Evolutionary conservation across 768 basidiomycete species (phyloP).

Genomic region (Suillus hirtellus): DNA sequence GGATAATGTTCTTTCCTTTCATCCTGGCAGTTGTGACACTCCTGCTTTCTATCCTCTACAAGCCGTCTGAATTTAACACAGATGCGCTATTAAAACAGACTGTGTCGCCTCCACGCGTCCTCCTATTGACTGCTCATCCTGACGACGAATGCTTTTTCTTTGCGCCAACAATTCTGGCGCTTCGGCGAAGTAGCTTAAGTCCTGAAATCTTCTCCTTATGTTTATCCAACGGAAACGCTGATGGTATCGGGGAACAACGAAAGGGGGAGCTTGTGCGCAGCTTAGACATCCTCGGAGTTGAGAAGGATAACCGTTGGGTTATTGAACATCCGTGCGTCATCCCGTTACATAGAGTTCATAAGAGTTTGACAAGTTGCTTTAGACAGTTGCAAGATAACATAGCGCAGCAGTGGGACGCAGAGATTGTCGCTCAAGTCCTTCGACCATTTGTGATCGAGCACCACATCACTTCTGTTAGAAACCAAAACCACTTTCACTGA

Average conservation of each 20-base stretch:
- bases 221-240: slow-evolving; percentile 77
- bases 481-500: slow-evolving; percentile 17
- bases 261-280: slow-evolving; percentile 60
- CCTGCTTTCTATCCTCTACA: slow-evolving; percentile 26
- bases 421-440: slow-evolving; percentile 58
- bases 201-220: slow-evolving; percentile 62
- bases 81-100: slow-evolving; percentile 17
- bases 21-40: slow-evolving; percentile 17
- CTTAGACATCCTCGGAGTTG: slow-evolving; percentile 68
- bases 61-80: slow-evolving; percentile 26
- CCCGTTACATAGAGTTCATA: slow-evolving; percentile 7
- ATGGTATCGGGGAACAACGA: slow-evolving; percentile 67
- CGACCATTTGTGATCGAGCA: slow-evolving; percentile 57
- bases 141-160: slow-evolving; percentile 97
- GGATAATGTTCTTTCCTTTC: slow-evolving; percentile 19
- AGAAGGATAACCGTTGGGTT: slow-evolving; percentile 51
- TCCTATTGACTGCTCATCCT: slow-evolving; percentile 88
- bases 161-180: slow-evolving; percentile 72
- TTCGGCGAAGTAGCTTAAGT: slow-evolving; percentile 31
- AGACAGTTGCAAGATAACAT: slow-evolving; percentile 79
- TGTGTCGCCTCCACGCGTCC: slow-evolving; percentile 33
- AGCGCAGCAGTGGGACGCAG: slow-evolving; percentile 61
- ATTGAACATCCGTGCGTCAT: slow-evolving; percentile 70
- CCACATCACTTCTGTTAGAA: slow-evolving; percentile 62
- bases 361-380: slow-evolving; percentile 14